A percentile compares a stretch with the other conserved stretches of the same genome.
Conservation (phyloP, 2,329 filamentous ascomycete genomes). For the Claviceps humidiphila region DNA sequence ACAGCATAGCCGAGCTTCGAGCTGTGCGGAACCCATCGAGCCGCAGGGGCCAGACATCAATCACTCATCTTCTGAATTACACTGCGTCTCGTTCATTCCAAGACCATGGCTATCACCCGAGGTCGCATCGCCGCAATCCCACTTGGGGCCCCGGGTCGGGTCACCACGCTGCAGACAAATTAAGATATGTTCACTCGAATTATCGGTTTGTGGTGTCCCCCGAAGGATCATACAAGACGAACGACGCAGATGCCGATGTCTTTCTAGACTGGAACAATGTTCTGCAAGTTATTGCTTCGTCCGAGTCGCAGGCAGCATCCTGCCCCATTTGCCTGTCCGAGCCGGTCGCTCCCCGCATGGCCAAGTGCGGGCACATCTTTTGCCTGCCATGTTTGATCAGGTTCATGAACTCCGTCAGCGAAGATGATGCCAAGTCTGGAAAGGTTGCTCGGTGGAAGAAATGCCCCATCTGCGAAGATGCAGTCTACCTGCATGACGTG, state of each 20-base stretch:
- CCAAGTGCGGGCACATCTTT: conserved; percentile 93
- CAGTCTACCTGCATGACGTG: conserved; percentile 81
- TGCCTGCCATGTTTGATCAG: conserved; percentile 86
- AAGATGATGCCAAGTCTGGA: conserved; percentile 52
- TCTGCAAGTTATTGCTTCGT: conserved; percentile 80
- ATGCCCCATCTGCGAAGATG: conserved; percentile 91
- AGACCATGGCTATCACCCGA: conserved; percentile 38
- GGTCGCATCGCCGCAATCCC: conserved; percentile 54
- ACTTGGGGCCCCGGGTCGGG: conserved; percentile 80
- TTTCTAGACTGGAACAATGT: conserved; percentile 86
- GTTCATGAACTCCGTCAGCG: conserved; percentile 78
- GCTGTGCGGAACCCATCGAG: conserved; percentile 44
- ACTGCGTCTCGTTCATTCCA: conserved; percentile 60
- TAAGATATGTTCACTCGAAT: conserved; percentile 83
- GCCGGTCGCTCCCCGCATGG: conserved; percentile 90
- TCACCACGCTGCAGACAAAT: conserved; percentile 83
- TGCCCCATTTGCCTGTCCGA: conserved; percentile 93
- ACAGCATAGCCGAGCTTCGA: conserved; percentile 70
- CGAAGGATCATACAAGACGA: conserved; percentile 60
- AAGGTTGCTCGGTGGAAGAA: conserved; percentile 79
- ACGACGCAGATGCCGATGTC: conserved; percentile 75
- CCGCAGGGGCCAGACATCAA: conserved; percentile 87
- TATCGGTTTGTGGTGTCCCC: conserved; percentile 94
- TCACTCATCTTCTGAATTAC: conserved; percentile 93
- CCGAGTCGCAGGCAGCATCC: conserved; percentile 73